These are phyloP conservation scores for Tilletia horrida DNA, from an alignment of 1,284 basidiomycete species.

Conservation along the genomic window DNA sequence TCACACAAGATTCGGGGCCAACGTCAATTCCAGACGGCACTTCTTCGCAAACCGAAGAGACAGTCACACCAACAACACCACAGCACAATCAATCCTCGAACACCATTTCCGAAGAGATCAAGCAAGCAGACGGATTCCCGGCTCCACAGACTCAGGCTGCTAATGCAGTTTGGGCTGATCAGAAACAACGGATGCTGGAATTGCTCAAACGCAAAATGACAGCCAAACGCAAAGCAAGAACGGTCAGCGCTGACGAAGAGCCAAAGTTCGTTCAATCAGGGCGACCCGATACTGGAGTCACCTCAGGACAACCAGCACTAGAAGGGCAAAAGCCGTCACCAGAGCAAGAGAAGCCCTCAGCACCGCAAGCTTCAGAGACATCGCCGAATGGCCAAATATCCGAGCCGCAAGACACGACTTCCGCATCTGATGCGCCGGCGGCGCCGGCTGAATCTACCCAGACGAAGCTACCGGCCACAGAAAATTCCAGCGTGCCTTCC, in stretches of 20 bases:
- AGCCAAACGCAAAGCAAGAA: slow-evolving; percentile 8
- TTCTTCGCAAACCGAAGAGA: no score
- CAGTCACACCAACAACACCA: no score
- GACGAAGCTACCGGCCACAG: background rate
- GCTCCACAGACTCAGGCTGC: background rate
- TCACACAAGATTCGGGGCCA: no score
- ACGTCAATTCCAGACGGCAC: no score
- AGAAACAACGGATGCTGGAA: slow-evolving; percentile 7
- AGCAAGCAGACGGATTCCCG: background rate
- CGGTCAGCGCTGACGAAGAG: background rate
- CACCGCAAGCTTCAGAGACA: background rate
- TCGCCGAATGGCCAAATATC: background rate
- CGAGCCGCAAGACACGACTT: background rate
- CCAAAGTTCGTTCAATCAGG: background rate
- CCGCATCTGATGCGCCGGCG: background rate
- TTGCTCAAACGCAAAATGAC: slow-evolving; percentile 7
- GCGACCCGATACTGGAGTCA: background rate
- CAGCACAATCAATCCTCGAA: background rate
- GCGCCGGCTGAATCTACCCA: background rate
- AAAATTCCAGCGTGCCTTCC: background rate
- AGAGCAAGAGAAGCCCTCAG: background rate
- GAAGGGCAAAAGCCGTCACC: background rate
- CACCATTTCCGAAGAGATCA: background rate
- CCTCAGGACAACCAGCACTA: background rate
- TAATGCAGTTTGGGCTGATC: no score